Evolutionary conservation across 371 early-diverging fungal genomes (phyloP).

Genomic region (Apophysomyces ossiformis): DNA sequence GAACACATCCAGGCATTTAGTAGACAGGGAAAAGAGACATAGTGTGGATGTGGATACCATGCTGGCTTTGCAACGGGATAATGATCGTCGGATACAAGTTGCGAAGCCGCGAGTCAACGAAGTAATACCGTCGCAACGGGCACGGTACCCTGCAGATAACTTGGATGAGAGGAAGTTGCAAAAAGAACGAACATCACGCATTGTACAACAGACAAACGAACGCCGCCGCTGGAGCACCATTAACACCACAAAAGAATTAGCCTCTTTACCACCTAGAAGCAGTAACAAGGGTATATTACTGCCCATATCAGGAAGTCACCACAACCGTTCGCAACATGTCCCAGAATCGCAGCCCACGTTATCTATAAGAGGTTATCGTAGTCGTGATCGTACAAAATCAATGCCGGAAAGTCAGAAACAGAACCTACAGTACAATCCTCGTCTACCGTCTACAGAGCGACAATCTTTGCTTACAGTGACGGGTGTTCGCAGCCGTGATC

Average conservation of each 20-base stretch:
- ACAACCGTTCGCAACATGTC: background rate
- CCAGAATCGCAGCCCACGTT: slow-evolving; percentile 1
- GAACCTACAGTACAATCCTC: background rate
- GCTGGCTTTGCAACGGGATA: slow-evolving; percentile 19
- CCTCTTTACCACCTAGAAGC: background rate
- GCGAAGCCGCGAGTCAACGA: slow-evolving; percentile 17
- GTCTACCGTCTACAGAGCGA: background rate
- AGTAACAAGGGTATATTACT: background rate
- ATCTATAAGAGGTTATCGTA: slow-evolving; percentile 10
- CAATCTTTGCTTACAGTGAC: background rate
- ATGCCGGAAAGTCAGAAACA: slow-evolving; percentile 6
- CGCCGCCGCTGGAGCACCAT: slow-evolving; percentile 15
- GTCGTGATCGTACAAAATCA: slow-evolving; percentile 13
- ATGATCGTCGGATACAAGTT: slow-evolving; percentile 21
- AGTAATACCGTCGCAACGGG: slow-evolving; percentile 2
- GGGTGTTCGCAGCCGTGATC: background rate
- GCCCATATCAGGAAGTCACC: background rate
- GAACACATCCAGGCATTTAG: background rate
- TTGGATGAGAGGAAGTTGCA: background rate
- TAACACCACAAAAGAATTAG: background rate
- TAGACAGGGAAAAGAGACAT: slow-evolving; percentile 13
- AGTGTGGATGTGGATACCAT: slow-evolving; percentile 21
- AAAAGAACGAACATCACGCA: background rate
- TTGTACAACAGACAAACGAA: background rate
- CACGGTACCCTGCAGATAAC: background rate